Base-by-base conservation (phyloP, 768 basidiomycete genomes). In the Pulveroboletus ravenelii region DNA sequence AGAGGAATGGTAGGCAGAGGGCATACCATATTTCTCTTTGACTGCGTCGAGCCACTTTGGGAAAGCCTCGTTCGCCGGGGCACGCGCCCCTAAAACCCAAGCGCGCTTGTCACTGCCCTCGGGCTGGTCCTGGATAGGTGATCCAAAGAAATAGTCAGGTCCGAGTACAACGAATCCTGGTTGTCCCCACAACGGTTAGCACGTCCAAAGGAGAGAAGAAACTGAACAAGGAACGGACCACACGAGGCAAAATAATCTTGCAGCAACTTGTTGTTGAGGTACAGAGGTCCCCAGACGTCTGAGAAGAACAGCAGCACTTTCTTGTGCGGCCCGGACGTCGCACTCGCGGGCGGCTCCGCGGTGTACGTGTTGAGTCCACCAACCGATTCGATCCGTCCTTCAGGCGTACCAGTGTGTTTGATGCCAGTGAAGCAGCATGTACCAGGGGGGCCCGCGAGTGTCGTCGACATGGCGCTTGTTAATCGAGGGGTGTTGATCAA, bases 161-260 rank as follows among this genome's bases (percentile, higher is more conserved):
- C 79, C 81, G 7, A 84, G 60, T 0, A 84, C 79, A 45, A 73
- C 58, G 61, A 77, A 84, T 0, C 82, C 82, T 84, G 30, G 8
- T 15, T 5, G 1, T 7, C 12, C 9, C 36, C 30, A 0, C 27
- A 12, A 18, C 7, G 9, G 17, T 47, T 44, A 57, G 25, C 15
- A 27, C 41, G 10, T n/a, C 30, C 38, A 8, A 39, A n/a, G 25
- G 15, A 7, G 31, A 14, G 6, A 9, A 20, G 15, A 23, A 4
- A 35, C 5, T 17, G 10, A 30, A 18, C 15, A 6, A 8, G 6
- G 31, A 34, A 60, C 68, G 3, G 35, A 84, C 84, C 84, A n/a
- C 74, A 68, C 2, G 76, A 68, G 2, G 84, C 81, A 48, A 79
- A 82, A 50, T 76, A 84, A 60, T 85, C 82, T 58, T 82, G 79